Conservation (phyloP, 2,329 filamentous ascomycete genomes). For the Alternaria arborescens region DNA sequence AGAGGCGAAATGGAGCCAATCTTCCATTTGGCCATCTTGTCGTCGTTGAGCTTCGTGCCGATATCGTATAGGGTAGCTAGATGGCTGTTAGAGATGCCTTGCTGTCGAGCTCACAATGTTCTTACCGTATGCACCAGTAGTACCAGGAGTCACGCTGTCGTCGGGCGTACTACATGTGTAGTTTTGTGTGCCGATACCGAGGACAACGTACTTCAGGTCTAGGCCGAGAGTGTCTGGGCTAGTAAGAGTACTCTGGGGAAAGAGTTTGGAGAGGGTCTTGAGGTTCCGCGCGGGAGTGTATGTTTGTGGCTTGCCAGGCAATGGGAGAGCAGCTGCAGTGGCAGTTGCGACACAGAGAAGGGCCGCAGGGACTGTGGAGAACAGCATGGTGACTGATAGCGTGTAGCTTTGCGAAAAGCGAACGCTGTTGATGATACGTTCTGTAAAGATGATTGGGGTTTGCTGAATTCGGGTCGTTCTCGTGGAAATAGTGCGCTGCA, state of each 20-base stretch:
- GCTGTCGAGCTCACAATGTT: not conserved
- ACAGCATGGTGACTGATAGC: conserved; percentile 36
- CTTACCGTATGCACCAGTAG: conserved; percentile 47
- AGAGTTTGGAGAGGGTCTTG: conserved; percentile 33
- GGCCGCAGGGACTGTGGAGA: conserved; percentile 36
- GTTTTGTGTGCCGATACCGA: conserved; percentile 63
- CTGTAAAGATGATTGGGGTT: not conserved
- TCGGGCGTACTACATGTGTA: conserved; percentile 55
- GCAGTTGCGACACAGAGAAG: conserved; percentile 30
- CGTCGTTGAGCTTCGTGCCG: conserved; percentile 41
- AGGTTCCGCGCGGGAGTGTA: conserved; percentile 33
- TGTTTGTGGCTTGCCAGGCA: conserved; percentile 14
- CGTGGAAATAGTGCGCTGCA: not conserved
- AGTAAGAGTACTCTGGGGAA: conserved; percentile 44
- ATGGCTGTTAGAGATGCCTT: conserved; percentile 17
- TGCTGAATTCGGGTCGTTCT: not conserved
- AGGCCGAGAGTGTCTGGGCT: conserved; percentile 30
- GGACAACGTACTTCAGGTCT: conserved; percentile 56
- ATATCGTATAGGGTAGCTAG: conserved; percentile 49
- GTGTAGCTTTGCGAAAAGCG: not conserved
- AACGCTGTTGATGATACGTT: not conserved
- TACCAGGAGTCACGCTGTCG: conserved; percentile 37
- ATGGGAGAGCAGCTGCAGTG: conserved; percentile 27
- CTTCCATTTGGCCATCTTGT: conserved; percentile 43
- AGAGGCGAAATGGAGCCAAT: conserved; percentile 44